phyloP scores from a whole-genome alignment of 768 basidiomycete genomes.

The Aureoboletus auriporus region DNA sequence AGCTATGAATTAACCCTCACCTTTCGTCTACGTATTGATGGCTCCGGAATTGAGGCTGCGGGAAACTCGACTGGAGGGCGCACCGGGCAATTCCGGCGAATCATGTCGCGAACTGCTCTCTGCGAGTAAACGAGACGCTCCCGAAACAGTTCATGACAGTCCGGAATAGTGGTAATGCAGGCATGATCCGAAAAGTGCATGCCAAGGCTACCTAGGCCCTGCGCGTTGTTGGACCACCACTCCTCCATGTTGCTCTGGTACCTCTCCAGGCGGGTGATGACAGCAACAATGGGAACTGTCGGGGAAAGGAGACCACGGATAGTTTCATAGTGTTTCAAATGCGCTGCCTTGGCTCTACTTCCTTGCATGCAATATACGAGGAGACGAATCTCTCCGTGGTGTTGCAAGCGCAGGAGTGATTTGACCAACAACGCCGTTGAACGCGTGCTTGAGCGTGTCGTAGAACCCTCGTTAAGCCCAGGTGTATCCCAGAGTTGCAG shows the following conservation, averaged over 20 bases:
- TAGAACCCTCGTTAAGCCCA: conserved; percentile 13
- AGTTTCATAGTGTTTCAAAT: conserved; percentile 13
- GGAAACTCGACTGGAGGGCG: conserved; percentile 6
- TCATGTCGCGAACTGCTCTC: conserved; percentile 7
- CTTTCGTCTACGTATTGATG: no score
- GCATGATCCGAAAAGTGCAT: conserved; percentile 19
- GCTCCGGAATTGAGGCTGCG: background rate
- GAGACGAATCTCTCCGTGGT: conserved; percentile 5
- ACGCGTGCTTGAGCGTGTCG: background rate
- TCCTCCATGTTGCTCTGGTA: conserved; percentile 18
- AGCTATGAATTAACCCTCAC: no score
- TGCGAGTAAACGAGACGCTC: conserved; percentile 13
- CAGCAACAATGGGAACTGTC: conserved; percentile 12
- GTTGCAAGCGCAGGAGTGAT: conserved; percentile 6
- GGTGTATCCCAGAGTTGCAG: conserved; percentile 16
- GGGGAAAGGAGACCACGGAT: conserved; percentile 7
- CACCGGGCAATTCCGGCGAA: background rate
- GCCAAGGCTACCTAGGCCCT: conserved; percentile 6
- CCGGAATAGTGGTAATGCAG: conserved; percentile 16
- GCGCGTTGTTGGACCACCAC: conserved; percentile 18
- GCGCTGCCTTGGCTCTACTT: conserved; percentile 14
- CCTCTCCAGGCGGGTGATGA: conserved; percentile 20
- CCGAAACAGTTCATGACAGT: conserved; percentile 4
- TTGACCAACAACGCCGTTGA: conserved; percentile 2
- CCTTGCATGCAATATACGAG: conserved; percentile 20